Conservation (phyloP, 805 yeast species). For the Lachancea sp. region DNA sequence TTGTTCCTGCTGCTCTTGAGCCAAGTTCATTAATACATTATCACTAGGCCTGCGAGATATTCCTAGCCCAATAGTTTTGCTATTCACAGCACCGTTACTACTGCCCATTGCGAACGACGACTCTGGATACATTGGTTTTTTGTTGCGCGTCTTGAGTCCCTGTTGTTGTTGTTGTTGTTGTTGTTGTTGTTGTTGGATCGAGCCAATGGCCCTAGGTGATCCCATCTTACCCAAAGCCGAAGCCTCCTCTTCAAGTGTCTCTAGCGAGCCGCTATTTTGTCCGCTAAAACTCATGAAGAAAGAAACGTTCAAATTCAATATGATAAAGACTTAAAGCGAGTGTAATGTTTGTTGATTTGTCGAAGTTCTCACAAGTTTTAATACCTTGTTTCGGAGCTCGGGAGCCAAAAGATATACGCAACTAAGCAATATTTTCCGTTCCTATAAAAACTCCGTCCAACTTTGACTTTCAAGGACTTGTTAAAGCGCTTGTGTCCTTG, state of each 20-base stretch:
- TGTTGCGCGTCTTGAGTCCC: not conserved
- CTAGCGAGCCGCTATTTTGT: not conserved
- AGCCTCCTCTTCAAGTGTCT: slow-evolving; percentile 6
- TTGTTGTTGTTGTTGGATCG: not conserved
- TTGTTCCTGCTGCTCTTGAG: slow-evolving; percentile 6
- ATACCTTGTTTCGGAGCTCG: not conserved
- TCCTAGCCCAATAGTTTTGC: slow-evolving; percentile 24
- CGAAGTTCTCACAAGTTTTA: not conserved
- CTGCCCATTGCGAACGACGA: not conserved
- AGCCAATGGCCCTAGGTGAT: not conserved
- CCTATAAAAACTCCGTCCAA: not conserved
- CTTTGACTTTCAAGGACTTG: not conserved
- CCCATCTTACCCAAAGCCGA: not conserved
- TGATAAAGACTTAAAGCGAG: not conserved
- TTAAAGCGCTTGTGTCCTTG: not conserved
- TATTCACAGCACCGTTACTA: slow-evolving; percentile 4
- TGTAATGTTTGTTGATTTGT: not conserved
- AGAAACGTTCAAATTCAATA: too few relatives aligned
- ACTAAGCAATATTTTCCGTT: not conserved
- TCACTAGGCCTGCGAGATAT: slow-evolving; percentile 31
- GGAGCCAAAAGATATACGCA: not conserved
- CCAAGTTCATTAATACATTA: slow-evolving; percentile 21
- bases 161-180: not conserved
- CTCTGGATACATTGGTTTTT: slow-evolving; percentile 3
- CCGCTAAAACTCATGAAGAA: not conserved